These are phyloP conservation scores for Diaporthe destruens DNA, from an alignment of 2,329 filamentous ascomycete genomes.

Conservation along the genomic window DNA sequence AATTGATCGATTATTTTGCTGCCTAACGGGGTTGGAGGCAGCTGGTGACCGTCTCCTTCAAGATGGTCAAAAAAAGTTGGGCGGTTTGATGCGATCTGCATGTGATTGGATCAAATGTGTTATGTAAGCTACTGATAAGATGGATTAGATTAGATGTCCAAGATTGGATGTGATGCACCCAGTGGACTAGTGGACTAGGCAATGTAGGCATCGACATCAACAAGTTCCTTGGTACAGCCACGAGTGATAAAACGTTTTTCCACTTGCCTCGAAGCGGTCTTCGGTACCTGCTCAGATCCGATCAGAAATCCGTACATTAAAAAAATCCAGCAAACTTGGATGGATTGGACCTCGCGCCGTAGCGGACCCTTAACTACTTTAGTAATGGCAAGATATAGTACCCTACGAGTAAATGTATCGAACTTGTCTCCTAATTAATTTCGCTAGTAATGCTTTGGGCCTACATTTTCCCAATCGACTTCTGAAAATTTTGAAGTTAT, in stretches of 20 bases:
- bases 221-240: not conserved
- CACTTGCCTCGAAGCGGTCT: too few relatives aligned
- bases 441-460: too few relatives aligned
- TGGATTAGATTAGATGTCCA: constrained; percentile 21
- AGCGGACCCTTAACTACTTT: too few relatives aligned
- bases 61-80: constrained; percentile 36
- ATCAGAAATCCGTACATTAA: not conserved
- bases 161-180: too few relatives aligned
- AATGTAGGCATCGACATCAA: too few relatives aligned
- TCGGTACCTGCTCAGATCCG: too few relatives aligned
- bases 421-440: not conserved
- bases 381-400: not conserved
- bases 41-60: not conserved
- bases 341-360: not conserved
- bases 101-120: constrained; percentile 28
- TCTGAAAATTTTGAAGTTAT: not conserved
- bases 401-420: not conserved
- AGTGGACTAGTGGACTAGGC: too few relatives aligned
- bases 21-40: not conserved
- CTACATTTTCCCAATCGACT: not conserved
- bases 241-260: not conserved
- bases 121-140: constrained; percentile 34
- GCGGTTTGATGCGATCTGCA: constrained; percentile 21
- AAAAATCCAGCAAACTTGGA: too few relatives aligned
- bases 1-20: not conserved